Evolutionary conservation across 176 grass and related monocot species (phyloP).

Genomic region (Saccharum officinarum): DNA sequence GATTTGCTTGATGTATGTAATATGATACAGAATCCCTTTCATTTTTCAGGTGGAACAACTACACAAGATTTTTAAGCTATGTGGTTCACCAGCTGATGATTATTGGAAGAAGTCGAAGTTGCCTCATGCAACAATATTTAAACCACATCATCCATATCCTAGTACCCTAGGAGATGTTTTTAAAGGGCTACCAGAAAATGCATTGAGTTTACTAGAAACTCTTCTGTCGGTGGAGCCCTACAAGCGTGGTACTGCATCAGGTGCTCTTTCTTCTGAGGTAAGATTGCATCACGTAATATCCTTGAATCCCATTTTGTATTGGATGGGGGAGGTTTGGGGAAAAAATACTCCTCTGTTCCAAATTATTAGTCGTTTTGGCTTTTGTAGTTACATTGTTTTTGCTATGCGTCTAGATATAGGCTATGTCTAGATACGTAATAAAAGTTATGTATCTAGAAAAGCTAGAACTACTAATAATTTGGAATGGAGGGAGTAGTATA

Average conservation of each 20-base stretch:
- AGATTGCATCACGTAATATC: slow-evolving; percentile 27
- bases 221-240: slow-evolving; percentile 90
- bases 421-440: no score
- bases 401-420: no score
- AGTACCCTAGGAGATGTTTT: slow-evolving; percentile 65
- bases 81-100: slow-evolving; percentile 86
- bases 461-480: no score
- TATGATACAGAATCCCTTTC: slow-evolving; percentile 1
- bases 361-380: no score
- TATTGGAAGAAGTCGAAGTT: slow-evolving; percentile 96
- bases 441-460: no score
- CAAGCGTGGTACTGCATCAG: slow-evolving; percentile 73
- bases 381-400: no score
- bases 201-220: slow-evolving; percentile 72
- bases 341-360: no score
- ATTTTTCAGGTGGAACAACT: slow-evolving; percentile 90
- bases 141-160: slow-evolving; percentile 74
- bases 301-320: slow-evolving; percentile 7
- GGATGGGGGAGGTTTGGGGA: background rate
- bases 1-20: background rate
- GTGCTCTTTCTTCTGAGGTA: slow-evolving; percentile 74
- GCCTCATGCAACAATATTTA: slow-evolving; percentile 89
- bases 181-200: slow-evolving; percentile 62
- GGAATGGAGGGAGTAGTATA: background rate
- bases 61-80: slow-evolving; percentile 98